Evolutionary conservation across 768 basidiomycete species (phyloP).

Genomic region (Boletus rubroflammeus): DNA sequence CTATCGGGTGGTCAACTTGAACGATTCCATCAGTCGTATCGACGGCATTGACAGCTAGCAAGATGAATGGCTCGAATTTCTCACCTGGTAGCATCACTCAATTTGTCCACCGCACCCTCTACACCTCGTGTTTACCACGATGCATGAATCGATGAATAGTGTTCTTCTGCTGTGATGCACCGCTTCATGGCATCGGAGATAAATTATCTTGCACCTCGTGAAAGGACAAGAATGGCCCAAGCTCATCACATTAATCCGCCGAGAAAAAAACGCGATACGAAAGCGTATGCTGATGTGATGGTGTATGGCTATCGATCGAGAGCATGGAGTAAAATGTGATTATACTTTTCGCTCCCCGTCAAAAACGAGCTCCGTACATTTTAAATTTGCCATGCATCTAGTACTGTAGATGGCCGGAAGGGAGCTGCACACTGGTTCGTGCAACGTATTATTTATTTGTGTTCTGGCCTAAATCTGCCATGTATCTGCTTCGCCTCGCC

Average conservation of each 20-base stretch:
- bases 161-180: constrained; percentile 23
- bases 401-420: constrained; percentile 10
- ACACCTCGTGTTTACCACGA: constrained; percentile 33
- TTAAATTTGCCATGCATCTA: constrained; percentile 13
- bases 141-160: constrained; percentile 22
- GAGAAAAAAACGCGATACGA: constrained; percentile 10
- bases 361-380: constrained; percentile 7
- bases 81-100: constrained; percentile 7
- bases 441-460: constrained; percentile 21
- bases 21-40: constrained; percentile 4
- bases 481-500: constrained; percentile 36
- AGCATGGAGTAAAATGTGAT: not conserved
- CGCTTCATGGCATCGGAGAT: constrained; percentile 31
- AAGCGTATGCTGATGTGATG: not conserved
- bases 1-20: constrained; percentile 1
- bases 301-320: not conserved
- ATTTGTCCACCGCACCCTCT: constrained; percentile 16
- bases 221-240: constrained; percentile 15
- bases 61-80: constrained; percentile 10
- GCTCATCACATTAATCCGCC: constrained; percentile 18
- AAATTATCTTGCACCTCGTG: constrained; percentile 18
- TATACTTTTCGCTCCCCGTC: not conserved
- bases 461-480: constrained; percentile 19
- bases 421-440: constrained; percentile 11
- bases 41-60: constrained; percentile 8